phyloP scores from a whole-genome alignment of 768 basidiomycete genomes.

The Hericium alpestre region DNA sequence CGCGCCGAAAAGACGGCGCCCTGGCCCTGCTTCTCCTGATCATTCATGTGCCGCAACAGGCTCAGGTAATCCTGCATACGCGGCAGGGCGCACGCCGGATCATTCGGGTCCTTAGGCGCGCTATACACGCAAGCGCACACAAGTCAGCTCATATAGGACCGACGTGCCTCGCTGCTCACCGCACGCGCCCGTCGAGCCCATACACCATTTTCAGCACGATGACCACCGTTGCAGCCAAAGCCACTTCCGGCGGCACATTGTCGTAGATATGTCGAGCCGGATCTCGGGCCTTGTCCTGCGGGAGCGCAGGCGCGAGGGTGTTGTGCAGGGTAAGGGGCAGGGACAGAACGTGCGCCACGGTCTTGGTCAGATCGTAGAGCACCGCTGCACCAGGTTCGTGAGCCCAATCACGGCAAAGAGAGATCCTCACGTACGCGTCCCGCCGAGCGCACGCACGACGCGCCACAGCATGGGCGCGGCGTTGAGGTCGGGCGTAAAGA shows the following conservation, averaged over 20 bases:
- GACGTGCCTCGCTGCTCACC: slow-evolving; percentile 28
- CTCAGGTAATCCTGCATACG: slow-evolving; percentile 9
- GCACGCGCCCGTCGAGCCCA: slow-evolving; percentile 60
- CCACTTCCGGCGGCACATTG: slow-evolving; percentile 58
- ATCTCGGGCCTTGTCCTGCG: slow-evolving; percentile 26
- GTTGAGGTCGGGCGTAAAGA: slow-evolving; percentile 67
- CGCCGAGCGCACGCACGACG: slow-evolving; percentile 51
- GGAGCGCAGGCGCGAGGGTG: slow-evolving; percentile 35
- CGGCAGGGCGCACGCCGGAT: slow-evolving; percentile 12
- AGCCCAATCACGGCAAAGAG: slow-evolving; percentile 9
- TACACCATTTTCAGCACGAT: slow-evolving; percentile 78
- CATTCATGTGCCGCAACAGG: slow-evolving; percentile 5
- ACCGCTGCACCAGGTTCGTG: slow-evolving; percentile 33
- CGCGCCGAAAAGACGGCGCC: slow-evolving; percentile 8
- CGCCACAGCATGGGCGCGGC: slow-evolving; percentile 73
- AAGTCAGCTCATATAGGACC: background rate
- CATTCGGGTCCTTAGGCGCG: slow-evolving; percentile 1
- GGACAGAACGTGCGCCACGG: slow-evolving; percentile 41
- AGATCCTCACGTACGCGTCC: slow-evolving; percentile 50
- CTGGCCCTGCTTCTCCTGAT: background rate
- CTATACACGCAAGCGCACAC: slow-evolving; percentile 22
- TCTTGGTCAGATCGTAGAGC: slow-evolving; percentile 56
- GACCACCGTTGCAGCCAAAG: slow-evolving; percentile 46
- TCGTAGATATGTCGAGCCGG: slow-evolving; percentile 44
- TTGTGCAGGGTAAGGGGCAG: slow-evolving; percentile 52